A percentile compares a stretch with the other conserved stretches of the same genome.
Evolutionary conservation across 345 rosid species (phyloP).

Genomic region (Linum tenue): DNA sequence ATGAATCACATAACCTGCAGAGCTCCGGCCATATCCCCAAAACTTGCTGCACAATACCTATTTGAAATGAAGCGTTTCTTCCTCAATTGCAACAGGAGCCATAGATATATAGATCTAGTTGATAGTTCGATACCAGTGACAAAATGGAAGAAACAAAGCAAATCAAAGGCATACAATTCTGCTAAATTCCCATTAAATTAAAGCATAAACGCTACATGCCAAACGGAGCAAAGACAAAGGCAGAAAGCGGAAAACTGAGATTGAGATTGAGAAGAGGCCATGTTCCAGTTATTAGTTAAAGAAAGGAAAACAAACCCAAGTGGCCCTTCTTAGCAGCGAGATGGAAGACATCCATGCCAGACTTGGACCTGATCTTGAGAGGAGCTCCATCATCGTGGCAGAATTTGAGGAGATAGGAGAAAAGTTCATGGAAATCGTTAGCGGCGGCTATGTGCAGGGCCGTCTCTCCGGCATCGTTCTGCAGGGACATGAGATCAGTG

Average conservation of each 20-base stretch:
- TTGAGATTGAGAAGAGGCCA: not conserved
- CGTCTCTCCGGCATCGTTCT: conserved; percentile 69
- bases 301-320: conserved; percentile 45
- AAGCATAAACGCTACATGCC: not conserved
- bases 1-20: conserved; percentile 52
- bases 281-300: no score
- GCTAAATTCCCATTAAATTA: not conserved
- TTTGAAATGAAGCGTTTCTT: no score
- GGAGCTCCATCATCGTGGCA: conserved; percentile 34
- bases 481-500: conserved; percentile 67
- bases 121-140: no score
- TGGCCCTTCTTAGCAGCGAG: conserved; percentile 81
- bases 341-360: conserved; percentile 76
- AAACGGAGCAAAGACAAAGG: not conserved
- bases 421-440: conserved; percentile 40
- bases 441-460: conserved; percentile 63
- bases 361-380: conserved; percentile 74
- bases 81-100: no score
- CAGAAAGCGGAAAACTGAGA: not conserved
- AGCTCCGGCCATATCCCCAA: conserved; percentile 71
- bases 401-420: conserved; percentile 54
- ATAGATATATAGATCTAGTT: no score
- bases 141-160: no score
- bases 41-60: conserved; percentile 70
- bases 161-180: no score